phyloP scores from a whole-genome alignment of 345 rosid genomes.

The Sisymbrium irio region DNA sequence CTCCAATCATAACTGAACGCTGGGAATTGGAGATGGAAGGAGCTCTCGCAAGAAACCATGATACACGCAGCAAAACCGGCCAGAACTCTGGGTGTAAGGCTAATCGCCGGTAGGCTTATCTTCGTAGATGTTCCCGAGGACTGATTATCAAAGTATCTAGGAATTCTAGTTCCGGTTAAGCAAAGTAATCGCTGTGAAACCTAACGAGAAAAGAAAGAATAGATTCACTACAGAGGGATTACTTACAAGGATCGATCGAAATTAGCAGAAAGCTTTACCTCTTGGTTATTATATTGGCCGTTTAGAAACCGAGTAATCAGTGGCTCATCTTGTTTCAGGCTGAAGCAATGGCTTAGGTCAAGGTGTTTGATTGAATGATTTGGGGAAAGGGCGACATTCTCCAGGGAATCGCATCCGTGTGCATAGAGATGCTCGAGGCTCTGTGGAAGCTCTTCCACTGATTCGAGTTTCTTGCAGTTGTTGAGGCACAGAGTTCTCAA shows the following conservation, averaged over 20 bases:
- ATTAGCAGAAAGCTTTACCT: too few relatives aligned
- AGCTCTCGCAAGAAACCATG: neutral
- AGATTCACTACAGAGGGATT: too few relatives aligned
- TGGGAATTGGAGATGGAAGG: neutral
- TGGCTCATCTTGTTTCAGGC: neutral
- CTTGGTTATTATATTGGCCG: too few relatives aligned
- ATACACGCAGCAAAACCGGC: conserved; percentile 5
- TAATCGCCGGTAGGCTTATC: neutral
- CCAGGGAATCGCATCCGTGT: conserved; percentile 20
- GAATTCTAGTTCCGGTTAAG: neutral
- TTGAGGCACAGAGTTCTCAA: conserved; percentile 11
- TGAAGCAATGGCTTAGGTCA: conserved; percentile 12
- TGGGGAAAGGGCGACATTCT: neutral
- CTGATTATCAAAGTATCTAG: neutral
- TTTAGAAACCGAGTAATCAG: neutral
- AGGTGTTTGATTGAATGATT: conserved; percentile 11
- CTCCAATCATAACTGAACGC: conserved; percentile 10
- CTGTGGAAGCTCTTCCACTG: conserved; percentile 7
- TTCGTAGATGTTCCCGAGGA: neutral
- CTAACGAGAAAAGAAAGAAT: neutral
- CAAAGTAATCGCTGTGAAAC: neutral
- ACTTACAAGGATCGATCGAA: too few relatives aligned
- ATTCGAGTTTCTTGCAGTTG: conserved; percentile 10
- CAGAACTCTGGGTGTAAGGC: neutral
- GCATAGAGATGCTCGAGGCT: conserved; percentile 7